Base-by-base conservation (phyloP, 2,329 filamentous ascomycete genomes). In the Colletotrichum orchidophilum region DNA sequence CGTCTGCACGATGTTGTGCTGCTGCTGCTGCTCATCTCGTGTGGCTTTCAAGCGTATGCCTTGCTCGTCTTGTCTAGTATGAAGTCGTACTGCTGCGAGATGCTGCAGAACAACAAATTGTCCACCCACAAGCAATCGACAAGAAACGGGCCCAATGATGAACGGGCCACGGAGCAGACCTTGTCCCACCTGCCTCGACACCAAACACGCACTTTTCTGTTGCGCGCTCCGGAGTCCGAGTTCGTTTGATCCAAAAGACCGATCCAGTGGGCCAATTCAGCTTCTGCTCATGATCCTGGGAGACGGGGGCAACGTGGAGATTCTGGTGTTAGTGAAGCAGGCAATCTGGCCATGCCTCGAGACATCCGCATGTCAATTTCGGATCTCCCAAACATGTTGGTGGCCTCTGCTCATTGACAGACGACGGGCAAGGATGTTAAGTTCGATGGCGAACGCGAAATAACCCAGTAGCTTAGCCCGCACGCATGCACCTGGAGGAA, bases 151-250 rank as follows among this genome's bases (percentile, higher is more conserved):
- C 42, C 24, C 24, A 29, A 33, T 35, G 31, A 64, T 6, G 66
- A 65, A 69, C 60, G 60, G 66, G 26, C 66, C 61, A 35, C 26
- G 42, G 6, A 26, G 61, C 42, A 69, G 61, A 53, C 66, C 42
- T 26, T 65, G 66, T 53, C 8, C 58, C 33, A 15, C 39, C 39
- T 50, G 42, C 59, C 61, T 59, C 59, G 61, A 69, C 66, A 65
- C 66, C 66, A 59, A 42, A 58, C 66, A n/a, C 46, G 53, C 66
- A 59, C n/a, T 42, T 26, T 65, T 59, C 61, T 69, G 33, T 65
- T 59, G 66, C 53, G 42, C 21, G 53, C 61, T 55, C 33, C 54
- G 33, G 42, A 65, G 61, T 59, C 66, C 53, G 53, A 65, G 61
- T 65, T 69, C 46, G 61, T 59, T 64, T 69, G 66, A 52, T 64